phyloP scores from a whole-genome alignment of 495 filamentous ascomycete genomes.

The Podospora pseudocomata region DNA sequence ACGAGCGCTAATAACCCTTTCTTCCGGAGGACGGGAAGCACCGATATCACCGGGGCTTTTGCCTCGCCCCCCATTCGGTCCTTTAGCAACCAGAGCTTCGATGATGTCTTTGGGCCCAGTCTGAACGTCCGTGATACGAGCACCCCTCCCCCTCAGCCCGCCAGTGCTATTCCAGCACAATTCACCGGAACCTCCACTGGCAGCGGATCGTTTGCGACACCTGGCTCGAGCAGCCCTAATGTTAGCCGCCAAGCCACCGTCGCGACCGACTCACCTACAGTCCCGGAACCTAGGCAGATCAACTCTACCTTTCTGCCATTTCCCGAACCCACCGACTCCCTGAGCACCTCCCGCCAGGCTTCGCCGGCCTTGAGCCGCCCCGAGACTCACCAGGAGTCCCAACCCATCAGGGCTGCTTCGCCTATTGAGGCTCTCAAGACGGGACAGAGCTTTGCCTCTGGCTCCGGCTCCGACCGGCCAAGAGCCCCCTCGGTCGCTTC shows the following conservation, averaged over 20 bases:
- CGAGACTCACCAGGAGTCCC: slow-evolving; percentile 57
- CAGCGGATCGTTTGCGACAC: slow-evolving; percentile 52
- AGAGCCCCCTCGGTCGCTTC: slow-evolving; percentile 25
- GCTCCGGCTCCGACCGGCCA: slow-evolving; percentile 30
- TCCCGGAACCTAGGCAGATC: slow-evolving; percentile 66
- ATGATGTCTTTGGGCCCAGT: slow-evolving; percentile 80
- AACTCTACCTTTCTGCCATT: slow-evolving; percentile 70
- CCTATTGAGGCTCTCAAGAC: slow-evolving; percentile 33
- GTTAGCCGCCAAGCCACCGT: slow-evolving; percentile 46
- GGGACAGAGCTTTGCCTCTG: slow-evolving; percentile 37
- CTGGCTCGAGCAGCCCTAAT: slow-evolving; percentile 54
- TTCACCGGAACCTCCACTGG: slow-evolving; percentile 49
- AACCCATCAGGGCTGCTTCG: slow-evolving; percentile 33
- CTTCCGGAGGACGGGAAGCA: slow-evolving; percentile 70
- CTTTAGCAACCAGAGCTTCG: slow-evolving; percentile 65
- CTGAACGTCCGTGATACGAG: slow-evolving; percentile 28
- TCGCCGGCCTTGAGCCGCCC: slow-evolving; percentile 74
- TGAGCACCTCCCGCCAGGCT: slow-evolving; percentile 60
- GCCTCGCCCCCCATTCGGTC: slow-evolving; percentile 43
- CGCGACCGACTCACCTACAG: slow-evolving; percentile 53
- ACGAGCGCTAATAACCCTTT: slow-evolving; percentile 85
- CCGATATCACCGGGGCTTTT: slow-evolving; percentile 59
- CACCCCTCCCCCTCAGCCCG: slow-evolving; percentile 46
- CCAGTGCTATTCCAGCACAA: slow-evolving; percentile 67
- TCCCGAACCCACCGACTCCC: slow-evolving; percentile 51